Evolutionary conservation across 23 red algal genomes (phyloP).

Genomic region (Gracilaria gracilis): DNA sequence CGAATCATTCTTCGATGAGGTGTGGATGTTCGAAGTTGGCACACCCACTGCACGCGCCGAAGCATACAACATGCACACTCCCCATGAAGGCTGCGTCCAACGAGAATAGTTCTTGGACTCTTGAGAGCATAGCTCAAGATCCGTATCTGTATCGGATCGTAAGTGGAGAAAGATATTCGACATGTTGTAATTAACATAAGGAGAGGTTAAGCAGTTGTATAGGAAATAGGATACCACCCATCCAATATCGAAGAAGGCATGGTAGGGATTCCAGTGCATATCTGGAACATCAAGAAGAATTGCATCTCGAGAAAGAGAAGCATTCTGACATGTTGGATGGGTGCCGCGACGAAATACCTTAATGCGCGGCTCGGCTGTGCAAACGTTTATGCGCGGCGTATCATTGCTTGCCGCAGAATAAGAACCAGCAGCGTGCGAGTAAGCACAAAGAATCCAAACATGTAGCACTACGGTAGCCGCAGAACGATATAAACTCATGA

Average conservation of each 20-base stretch:
- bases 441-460: not conserved
- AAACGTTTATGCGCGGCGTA: not conserved
- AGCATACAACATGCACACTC: constrained; percentile 26
- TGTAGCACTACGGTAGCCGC: not conserved
- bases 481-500: not conserved
- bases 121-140: not conserved
- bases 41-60: not conserved
- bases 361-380: not conserved
- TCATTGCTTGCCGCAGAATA: not conserved
- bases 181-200: not conserved
- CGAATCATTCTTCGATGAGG: not conserved
- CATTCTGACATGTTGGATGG: not conserved
- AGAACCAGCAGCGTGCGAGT: not conserved
- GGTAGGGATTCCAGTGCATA: not conserved
- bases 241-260: not conserved
- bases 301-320: not conserved
- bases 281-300: not conserved
- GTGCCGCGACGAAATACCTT: not conserved
- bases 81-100: constrained; percentile 23
- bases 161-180: constrained; percentile 3
- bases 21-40: not conserved
- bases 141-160: not conserved
- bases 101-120: constrained; percentile 10
- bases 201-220: not conserved
- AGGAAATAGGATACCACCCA: not conserved